Conservation (phyloP, 2,329 filamentous ascomycete genomes). For the Cladosporium halotolerans region DNA sequence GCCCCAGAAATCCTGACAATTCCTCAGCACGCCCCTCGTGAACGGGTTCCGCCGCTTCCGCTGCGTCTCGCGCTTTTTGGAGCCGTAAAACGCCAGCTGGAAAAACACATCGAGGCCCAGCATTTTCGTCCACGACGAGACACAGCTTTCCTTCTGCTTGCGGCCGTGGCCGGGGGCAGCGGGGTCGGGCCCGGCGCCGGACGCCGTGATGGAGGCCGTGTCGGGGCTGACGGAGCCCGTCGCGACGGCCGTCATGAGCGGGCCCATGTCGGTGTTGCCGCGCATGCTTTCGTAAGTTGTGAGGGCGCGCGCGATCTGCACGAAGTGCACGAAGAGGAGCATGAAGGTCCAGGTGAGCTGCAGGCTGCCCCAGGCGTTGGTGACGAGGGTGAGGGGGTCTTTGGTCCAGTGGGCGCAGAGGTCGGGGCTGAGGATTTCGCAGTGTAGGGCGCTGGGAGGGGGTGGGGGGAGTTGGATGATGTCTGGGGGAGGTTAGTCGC, state of each 20-base stretch:
- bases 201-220: conserved; percentile 62
- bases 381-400: conserved; percentile 76
- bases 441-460: conserved; percentile 45
- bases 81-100: conserved; percentile 67
- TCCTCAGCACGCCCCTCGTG: conserved; percentile 72
- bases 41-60: conserved; percentile 66
- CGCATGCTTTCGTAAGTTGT: conserved; percentile 98
- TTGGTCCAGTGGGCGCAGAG: conserved; percentile 72
- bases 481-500: conserved; percentile 15
- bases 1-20: conserved; percentile 96
- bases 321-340: conserved; percentile 86
- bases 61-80: conserved; percentile 35
- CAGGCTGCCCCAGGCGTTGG: conserved; percentile 71
- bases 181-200: conserved; percentile 59
- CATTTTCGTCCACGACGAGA: conserved; percentile 74
- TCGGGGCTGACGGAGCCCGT: conserved; percentile 61
- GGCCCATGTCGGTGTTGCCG: conserved; percentile 55
- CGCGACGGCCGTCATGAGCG: conserved; percentile 67
- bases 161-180: conserved; percentile 30
- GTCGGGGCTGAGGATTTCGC: conserved; percentile 67
- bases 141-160: conserved; percentile 56
- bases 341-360: conserved; percentile 97
- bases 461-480: conserved; percentile 42
- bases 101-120: conserved; percentile 91
- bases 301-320: conserved; percentile 86